Base-by-base conservation (phyloP, 768 basidiomycete species). In the Lactifluus rugatus region DNA sequence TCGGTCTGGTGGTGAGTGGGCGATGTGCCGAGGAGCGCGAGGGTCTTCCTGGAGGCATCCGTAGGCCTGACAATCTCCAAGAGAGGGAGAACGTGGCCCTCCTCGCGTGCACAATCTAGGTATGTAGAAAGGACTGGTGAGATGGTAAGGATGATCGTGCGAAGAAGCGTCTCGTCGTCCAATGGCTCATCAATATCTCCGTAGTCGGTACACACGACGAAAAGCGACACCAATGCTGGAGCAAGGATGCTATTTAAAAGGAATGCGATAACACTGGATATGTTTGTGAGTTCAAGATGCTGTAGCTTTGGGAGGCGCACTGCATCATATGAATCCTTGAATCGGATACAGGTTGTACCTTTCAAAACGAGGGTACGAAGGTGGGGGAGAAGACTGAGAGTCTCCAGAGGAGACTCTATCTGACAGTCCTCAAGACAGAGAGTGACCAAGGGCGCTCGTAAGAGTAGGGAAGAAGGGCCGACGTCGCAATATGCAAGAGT, bases 191-290 rank as follows among this genome's bases (percentile, higher is more conserved):
- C 58, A 1, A 44, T 21, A 34, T 44, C 47, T 23, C 34, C 1
- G 19, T 42, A 54, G 47, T 59, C 47, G 7, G 46, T 49, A 44
- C 58, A 59, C 9, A 39, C 44, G 25, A 54, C 34, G 47, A 47
- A 54, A 42, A 59, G 17, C 9, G 31, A 59, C 3, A 48, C 42
- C 21, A 48, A 59, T 23, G 58, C 14, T 14, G 48, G 41, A 5
- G 25, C 13, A 5, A 16, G 32, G 17, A 59, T 59, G n/a, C 32
- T 9, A 19, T 17, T 39, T 32, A 54, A 49, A 19, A 59, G 13
- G 48, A 26, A 54, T 31, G 52, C 52, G 19, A 59, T 36, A n/a
- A 54, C 28, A 11, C 8, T 3, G 5, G 58, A 59, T 13, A 23
- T 8, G 17, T 54, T 45, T 10, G 31, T 45, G n/a, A 59, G 32